Conservation (phyloP, 306 rosid species). For the Begonia loranthoides region DNA sequence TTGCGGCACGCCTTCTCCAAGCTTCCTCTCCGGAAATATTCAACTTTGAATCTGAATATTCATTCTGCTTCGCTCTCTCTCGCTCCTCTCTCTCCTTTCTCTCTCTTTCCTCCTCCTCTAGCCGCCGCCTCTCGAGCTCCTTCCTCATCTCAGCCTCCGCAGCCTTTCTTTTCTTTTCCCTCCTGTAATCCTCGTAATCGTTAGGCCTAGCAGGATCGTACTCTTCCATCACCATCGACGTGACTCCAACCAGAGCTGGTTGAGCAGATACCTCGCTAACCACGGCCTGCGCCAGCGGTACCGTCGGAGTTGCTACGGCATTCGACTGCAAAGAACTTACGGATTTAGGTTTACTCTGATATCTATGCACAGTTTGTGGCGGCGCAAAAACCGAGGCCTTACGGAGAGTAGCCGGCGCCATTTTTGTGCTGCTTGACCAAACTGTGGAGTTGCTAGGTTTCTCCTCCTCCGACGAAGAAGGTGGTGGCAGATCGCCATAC, state of each 20-base stretch:
- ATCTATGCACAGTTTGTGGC: slow-evolving; percentile 49
- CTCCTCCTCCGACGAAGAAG: slow-evolving; percentile 85
- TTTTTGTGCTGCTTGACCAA: slow-evolving; percentile 84
- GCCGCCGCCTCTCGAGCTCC: slow-evolving; percentile 70
- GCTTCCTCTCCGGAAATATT: slow-evolving; percentile 97
- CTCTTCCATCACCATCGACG: slow-evolving; percentile 74
- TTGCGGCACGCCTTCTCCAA: slow-evolving; percentile 88
- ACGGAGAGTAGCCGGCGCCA: slow-evolving; percentile 97
- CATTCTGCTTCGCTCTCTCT: slow-evolving; percentile 35
- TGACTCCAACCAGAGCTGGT: slow-evolving; percentile 73
- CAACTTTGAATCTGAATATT: slow-evolving; percentile 37
- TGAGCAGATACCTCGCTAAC: slow-evolving; percentile 24
- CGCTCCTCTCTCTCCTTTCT: slow-evolving; percentile 29
- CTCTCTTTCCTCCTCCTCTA: slow-evolving; percentile 52
- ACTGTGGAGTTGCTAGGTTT: slow-evolving; percentile 65
- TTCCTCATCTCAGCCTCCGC: slow-evolving; percentile 68
- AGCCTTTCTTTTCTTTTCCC: slow-evolving; percentile 69
- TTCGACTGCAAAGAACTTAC: slow-evolving; percentile 13
- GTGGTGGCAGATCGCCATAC: slow-evolving; percentile 97
- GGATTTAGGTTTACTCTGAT: slow-evolving; percentile 47
- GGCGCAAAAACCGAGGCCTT: slow-evolving; percentile 62
- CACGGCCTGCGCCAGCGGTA: slow-evolving; percentile 8
- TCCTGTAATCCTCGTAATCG: slow-evolving; percentile 82
- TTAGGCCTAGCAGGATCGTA: slow-evolving; percentile 93
- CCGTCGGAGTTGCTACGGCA: slow-evolving; percentile 1